These are phyloP conservation scores for Datura wrightii DNA, from an alignment of 257 asterid species.

Conservation along the genomic window DNA sequence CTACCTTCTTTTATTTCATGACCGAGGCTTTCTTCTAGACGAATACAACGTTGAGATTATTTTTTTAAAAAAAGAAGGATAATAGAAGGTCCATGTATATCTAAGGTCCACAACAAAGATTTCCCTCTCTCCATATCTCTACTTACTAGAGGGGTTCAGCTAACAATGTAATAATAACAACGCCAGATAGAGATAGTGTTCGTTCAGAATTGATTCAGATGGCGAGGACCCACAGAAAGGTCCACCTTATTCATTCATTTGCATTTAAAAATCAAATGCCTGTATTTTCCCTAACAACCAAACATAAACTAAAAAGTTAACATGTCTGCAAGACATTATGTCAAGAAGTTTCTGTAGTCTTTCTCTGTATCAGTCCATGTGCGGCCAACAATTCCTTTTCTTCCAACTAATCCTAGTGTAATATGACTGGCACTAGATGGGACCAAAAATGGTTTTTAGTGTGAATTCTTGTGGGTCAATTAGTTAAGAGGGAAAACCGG, in stretches of 20 bases:
- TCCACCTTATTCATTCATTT: neutral
- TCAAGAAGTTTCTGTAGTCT: neutral
- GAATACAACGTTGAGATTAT: neutral
- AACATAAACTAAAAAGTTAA: neutral
- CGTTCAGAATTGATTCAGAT: neutral
- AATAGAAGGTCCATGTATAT: neutral
- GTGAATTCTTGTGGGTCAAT: neutral
- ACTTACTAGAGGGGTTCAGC: neutral
- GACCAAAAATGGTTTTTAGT: neutral
- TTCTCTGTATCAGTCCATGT: conserved; percentile 27
- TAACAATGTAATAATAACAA: conserved; percentile 12
- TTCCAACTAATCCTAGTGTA: conserved; percentile 14
- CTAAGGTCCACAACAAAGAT: neutral
- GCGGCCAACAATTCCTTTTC: neutral
- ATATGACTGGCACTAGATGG: neutral
- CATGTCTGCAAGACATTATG: neutral
- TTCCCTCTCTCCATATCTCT: neutral
- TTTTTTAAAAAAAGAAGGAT: neutral
- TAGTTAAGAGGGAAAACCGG: neutral
- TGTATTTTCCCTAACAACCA: neutral
- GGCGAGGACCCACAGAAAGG: neutral
- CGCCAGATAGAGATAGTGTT: neutral
- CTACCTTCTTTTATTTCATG: neutral
- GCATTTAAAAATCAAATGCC: conserved; percentile 10
- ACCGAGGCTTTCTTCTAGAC: neutral